phyloP scores from a whole-genome alignment of 768 basidiomycete genomes.

The Suillus spraguei region DNA sequence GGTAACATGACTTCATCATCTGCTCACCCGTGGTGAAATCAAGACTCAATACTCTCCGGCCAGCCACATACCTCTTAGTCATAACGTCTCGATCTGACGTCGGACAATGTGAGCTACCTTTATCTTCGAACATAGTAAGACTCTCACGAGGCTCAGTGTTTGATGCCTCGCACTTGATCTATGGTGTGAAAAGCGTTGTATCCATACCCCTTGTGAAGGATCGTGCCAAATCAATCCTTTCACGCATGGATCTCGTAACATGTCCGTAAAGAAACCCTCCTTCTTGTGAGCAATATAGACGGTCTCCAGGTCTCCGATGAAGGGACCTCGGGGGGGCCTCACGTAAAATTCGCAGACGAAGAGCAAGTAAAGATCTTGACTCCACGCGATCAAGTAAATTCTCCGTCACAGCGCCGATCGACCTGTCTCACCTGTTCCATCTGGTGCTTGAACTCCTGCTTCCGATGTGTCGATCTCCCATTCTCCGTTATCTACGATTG shows the following conservation, averaged over 20 bases:
- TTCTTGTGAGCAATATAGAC: constrained; percentile 35
- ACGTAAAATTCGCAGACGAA: constrained; percentile 57
- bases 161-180: constrained; percentile 61
- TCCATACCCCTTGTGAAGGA: constrained; percentile 74
- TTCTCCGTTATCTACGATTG: constrained; percentile 60
- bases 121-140: background rate
- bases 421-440: constrained; percentile 34
- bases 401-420: constrained; percentile 9
- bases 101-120: constrained; percentile 57
- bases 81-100: constrained; percentile 63
- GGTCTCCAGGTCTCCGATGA: constrained; percentile 25
- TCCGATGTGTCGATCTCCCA: constrained; percentile 46
- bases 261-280: constrained; percentile 44
- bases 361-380: constrained; percentile 49
- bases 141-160: constrained; percentile 50
- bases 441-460: constrained; percentile 56
- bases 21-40: background rate
- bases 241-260: constrained; percentile 53
- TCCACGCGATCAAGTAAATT: constrained; percentile 25
- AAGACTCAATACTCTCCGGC: background rate
- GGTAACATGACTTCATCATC: constrained; percentile 41
- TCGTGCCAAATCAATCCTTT: constrained; percentile 56
- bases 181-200: constrained; percentile 65
- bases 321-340: constrained; percentile 27
- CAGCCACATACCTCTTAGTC: constrained; percentile 79